Evolutionary conservation across 805 yeast species (phyloP).

Genomic region (Starmerella kuoi): DNA sequence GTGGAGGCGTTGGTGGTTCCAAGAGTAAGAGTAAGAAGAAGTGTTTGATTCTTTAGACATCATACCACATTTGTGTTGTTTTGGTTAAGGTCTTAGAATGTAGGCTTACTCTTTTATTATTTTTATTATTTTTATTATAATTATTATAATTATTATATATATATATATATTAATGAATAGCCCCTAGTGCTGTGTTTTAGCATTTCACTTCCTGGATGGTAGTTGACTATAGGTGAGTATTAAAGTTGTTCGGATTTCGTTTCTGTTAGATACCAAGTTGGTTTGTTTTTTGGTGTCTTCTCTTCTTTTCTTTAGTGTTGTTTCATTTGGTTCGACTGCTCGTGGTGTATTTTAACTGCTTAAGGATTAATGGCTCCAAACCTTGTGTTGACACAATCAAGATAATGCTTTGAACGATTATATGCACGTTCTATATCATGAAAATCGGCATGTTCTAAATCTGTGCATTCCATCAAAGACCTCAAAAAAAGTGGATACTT

Average conservation of each 20-base stretch:
- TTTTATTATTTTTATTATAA: background rate
- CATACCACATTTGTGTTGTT: background rate
- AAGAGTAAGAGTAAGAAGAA: slow-evolving; percentile 54
- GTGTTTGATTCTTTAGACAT: slow-evolving; percentile 70
- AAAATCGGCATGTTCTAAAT: slow-evolving; percentile 38
- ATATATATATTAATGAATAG: too few species aligned
- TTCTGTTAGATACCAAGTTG: too few species aligned
- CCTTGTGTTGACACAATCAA: slow-evolving; percentile 20
- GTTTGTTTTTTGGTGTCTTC: too few species aligned
- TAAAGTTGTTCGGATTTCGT: too few species aligned
- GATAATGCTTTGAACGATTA: slow-evolving; percentile 13
- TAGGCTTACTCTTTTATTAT: background rate
- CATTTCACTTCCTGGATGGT: too few species aligned
- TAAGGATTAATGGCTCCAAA: too few species aligned
- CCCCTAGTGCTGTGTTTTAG: too few species aligned
- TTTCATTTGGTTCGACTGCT: too few species aligned
- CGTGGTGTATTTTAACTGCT: too few species aligned
- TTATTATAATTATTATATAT: background rate
- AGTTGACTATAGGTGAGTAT: too few species aligned
- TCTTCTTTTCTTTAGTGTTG: too few species aligned
- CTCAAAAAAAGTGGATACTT: slow-evolving; percentile 33
- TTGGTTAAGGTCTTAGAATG: background rate
- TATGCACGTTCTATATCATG: slow-evolving; percentile 23
- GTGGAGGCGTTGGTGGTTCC: background rate
- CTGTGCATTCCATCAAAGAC: slow-evolving; percentile 26